Evolutionary conservation across 2,329 filamentous ascomycete species (phyloP).

Genomic region (Epichloe amarillans): DNA sequence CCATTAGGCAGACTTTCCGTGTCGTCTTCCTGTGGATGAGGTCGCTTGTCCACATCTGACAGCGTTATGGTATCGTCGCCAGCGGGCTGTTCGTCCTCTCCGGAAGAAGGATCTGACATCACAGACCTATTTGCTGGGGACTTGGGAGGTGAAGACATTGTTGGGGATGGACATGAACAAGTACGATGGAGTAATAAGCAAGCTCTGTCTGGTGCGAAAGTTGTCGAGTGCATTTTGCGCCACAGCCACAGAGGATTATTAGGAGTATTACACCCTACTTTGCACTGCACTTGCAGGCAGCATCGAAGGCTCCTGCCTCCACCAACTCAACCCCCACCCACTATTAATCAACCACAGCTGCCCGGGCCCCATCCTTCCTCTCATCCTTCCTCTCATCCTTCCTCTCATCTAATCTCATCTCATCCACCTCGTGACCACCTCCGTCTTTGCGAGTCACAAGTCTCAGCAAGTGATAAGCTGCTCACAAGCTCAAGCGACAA

Average conservation of each 20-base stretch:
- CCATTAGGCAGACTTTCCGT: conserved; percentile 25
- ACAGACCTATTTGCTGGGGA: conserved; percentile 5
- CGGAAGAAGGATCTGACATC: not conserved
- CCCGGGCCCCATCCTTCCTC: not conserved
- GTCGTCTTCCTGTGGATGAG: conserved; percentile 17
- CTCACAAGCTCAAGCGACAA: not conserved
- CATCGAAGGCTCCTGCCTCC: no score
- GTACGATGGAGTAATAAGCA: not conserved
- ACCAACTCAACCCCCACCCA: not conserved
- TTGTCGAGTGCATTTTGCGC: no score
- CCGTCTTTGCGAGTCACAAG: not conserved
- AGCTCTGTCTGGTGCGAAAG: no score
- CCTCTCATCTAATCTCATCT: conserved; percentile 1
- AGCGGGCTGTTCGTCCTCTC: conserved; percentile 6
- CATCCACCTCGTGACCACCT: conserved; percentile 2
- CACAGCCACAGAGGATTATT: no score
- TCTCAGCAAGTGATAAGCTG: not conserved
- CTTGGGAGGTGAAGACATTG: conserved; percentile 8
- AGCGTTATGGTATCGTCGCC: conserved; percentile 10
- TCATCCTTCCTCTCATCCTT: not conserved
- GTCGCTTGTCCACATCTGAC: conserved; percentile 11
- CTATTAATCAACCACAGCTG: not conserved
- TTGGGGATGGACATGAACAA: not conserved
- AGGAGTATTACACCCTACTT: no score
- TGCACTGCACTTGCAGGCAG: not conserved